Conservation (phyloP, 2,329 filamentous ascomycete genomes). For the Thielaviopsis punctulata region DNA sequence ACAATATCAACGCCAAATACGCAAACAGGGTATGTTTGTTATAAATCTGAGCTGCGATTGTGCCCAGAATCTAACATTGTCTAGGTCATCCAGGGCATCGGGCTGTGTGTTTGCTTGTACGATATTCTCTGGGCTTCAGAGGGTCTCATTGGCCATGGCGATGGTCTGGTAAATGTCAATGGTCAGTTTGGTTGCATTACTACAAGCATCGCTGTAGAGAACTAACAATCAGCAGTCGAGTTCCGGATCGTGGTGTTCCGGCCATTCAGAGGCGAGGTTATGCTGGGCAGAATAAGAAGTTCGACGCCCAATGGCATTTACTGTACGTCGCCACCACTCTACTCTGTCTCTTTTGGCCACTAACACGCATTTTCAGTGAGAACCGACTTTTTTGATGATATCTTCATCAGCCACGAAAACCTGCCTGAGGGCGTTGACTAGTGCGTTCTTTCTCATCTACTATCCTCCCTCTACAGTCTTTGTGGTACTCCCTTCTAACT, state of each 20-base stretch:
- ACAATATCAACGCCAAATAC: constrained; percentile 95
- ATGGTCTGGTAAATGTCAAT: constrained; percentile 85
- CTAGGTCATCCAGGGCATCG: constrained; percentile 78
- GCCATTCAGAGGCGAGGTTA: constrained; percentile 86
- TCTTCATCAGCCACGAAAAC: constrained; percentile 59
- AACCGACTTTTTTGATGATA: constrained; percentile 87
- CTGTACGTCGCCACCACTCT: constrained; percentile 27
- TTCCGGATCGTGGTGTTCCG: constrained; percentile 89
- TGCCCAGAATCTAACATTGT: background rate
- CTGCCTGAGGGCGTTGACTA: constrained; percentile 63
- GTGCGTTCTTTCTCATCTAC: constrained; percentile 29
- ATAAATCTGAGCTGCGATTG: background rate
- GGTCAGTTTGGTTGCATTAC: constrained; percentile 31
- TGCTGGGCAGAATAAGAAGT: constrained; percentile 68
- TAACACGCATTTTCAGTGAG: constrained; percentile 28
- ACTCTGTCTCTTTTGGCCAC: background rate
- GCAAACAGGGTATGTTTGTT: constrained; percentile 59
- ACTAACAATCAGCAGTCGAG: constrained; percentile 43
- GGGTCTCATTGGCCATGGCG: constrained; percentile 83
- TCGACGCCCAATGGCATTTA: constrained; percentile 56
- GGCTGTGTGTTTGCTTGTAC: constrained; percentile 84
- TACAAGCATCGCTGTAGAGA: too few relatives aligned
- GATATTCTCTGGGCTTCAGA: constrained; percentile 81
- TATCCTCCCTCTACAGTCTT: constrained; percentile 1
- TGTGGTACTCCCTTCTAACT: too few relatives aligned